These are phyloP conservation scores for Yamadazyma triangularis DNA, from an alignment of 1,139 yeast genomes.

Conservation along the genomic window DNA sequence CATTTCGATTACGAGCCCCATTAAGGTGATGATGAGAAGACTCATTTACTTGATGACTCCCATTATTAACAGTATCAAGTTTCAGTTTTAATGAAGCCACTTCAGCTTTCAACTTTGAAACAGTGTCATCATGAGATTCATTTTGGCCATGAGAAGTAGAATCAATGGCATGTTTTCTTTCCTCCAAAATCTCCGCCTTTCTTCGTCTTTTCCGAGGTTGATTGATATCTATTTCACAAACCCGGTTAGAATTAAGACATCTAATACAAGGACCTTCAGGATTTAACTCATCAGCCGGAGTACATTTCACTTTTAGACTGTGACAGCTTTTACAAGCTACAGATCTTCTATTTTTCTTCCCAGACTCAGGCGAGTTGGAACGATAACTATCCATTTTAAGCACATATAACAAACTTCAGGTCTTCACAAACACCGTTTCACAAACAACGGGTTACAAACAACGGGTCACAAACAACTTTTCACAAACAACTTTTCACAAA, in stretches of 20 bases:
- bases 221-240: conserved; percentile 65
- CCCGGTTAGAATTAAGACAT: conserved; percentile 59
- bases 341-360: conserved; percentile 21
- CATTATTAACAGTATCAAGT: neutral
- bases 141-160: neutral
- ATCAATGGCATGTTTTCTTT: conserved; percentile 10
- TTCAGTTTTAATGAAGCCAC: conserved; percentile 7
- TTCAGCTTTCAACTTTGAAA: conserved; percentile 18
- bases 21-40: conserved; percentile 17
- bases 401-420: too few relatives aligned
- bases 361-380: too few relatives aligned
- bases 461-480: too few relatives aligned
- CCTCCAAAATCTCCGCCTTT: conserved; percentile 25
- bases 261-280: conserved; percentile 69
- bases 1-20: conserved; percentile 15
- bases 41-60: conserved; percentile 7
- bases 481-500: too few relatives aligned
- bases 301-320: conserved; percentile 74
- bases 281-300: conserved; percentile 58
- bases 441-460: too few relatives aligned
- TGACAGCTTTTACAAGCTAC: conserved; percentile 82
- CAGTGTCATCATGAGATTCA: conserved; percentile 15
- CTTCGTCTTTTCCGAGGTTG: conserved; percentile 54
- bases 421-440: too few relatives aligned
- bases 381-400: too few relatives aligned